Evolutionary conservation across 2,329 filamentous ascomycete species (phyloP).

Genomic region (Fusarium nelsonii): DNA sequence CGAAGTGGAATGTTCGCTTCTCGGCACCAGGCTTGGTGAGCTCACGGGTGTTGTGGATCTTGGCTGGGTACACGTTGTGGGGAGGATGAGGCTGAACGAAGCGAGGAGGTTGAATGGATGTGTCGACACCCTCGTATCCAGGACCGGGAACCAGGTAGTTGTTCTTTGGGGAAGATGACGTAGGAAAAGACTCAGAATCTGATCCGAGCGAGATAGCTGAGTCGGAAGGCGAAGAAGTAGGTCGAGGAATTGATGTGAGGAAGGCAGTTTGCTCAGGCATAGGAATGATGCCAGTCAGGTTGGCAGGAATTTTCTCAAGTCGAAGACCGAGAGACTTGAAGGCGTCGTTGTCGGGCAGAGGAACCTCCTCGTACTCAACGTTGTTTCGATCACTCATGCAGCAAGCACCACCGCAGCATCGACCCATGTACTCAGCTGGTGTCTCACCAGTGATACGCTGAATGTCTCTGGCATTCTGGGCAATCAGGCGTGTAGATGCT

Average conservation of each 20-base stretch:
- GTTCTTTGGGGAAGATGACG: constrained; percentile 28
- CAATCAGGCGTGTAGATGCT: constrained; percentile 76
- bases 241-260: constrained; percentile 69
- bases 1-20: constrained; percentile 98
- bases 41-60: constrained; percentile 85
- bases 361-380: constrained; percentile 65
- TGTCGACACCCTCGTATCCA: constrained; percentile 63
- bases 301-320: constrained; percentile 79
- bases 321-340: constrained; percentile 83
- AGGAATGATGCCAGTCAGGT: constrained; percentile 76
- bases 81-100: constrained; percentile 97
- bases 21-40: constrained; percentile 89
- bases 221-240: constrained; percentile 57
- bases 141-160: constrained; percentile 47
- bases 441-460: constrained; percentile 74
- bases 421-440: constrained; percentile 70
- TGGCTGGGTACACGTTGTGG: constrained; percentile 91
- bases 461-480: constrained; percentile 72
- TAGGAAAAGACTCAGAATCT: constrained; percentile 47
- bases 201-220: constrained; percentile 61
- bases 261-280: constrained; percentile 82
- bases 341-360: constrained; percentile 83
- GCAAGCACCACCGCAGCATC: constrained; percentile 75
- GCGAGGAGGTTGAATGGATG: constrained; percentile 78
- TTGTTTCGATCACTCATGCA: constrained; percentile 65